phyloP scores from a whole-genome alignment of 2,329 filamentous ascomycete genomes.

The Calonectria crousiana region DNA sequence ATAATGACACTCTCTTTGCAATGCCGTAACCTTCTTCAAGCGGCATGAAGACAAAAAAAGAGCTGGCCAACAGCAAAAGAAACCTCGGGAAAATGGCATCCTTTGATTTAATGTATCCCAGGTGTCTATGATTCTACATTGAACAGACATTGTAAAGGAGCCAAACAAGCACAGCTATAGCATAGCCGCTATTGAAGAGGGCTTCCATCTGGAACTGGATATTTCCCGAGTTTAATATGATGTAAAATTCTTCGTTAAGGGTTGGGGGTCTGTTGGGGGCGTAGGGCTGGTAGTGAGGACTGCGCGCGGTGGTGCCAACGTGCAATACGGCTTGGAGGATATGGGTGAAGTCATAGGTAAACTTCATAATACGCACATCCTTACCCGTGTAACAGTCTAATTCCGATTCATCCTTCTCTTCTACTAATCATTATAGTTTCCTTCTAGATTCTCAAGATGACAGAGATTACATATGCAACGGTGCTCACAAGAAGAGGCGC shows the following conservation, averaged over 20 bases:
- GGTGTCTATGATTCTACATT: neutral
- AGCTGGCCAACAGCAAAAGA: neutral
- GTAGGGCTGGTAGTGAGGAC: neutral
- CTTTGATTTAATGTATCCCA: neutral
- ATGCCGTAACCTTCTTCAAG: neutral
- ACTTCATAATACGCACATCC: neutral
- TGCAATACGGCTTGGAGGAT: neutral
- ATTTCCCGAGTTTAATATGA: neutral
- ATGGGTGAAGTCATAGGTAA: neutral
- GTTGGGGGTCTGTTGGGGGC: too few species aligned
- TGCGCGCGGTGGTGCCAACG: neutral
- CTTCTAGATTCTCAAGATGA: neutral
- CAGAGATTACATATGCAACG: neutral
- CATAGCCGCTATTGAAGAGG: neutral
- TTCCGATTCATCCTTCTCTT: neutral
- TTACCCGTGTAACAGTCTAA: neutral
- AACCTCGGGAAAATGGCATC: neutral
- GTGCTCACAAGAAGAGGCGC: neutral
- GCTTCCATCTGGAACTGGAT: neutral
- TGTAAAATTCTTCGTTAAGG: too few species aligned
- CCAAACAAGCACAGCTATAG: neutral
- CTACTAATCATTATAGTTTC: neutral
- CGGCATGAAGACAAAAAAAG: neutral
- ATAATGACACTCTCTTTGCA: neutral
- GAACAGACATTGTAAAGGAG: neutral